A percentile compares a stretch with the other conserved stretches of the same genome.
Evolutionary conservation across 139 green algal species (phyloP).

Genomic region (Chlorella vulgaris): DNA sequence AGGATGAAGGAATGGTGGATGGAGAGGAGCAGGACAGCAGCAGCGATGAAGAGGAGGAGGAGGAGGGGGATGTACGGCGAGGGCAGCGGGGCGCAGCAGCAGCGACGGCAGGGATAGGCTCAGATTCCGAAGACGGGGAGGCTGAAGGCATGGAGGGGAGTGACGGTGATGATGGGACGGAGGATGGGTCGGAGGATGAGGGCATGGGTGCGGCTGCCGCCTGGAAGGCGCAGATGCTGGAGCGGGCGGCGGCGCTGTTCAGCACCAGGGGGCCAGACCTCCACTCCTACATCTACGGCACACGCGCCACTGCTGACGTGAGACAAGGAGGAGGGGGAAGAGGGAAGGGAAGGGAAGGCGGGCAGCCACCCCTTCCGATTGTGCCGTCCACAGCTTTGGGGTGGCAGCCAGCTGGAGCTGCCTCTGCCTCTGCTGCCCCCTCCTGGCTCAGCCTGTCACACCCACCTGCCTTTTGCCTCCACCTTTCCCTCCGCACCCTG

Average conservation of each 20-base stretch:
- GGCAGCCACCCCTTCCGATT: neutral
- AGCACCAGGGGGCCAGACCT: conserved; percentile 52
- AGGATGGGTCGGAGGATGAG: too few species aligned
- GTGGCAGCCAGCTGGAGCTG: too few species aligned
- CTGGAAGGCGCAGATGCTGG: conserved; percentile 69
- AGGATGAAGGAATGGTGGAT: conserved; percentile 2
- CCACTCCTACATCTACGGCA: conserved; percentile 62
- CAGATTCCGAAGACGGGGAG: neutral
- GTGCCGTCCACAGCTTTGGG: too few species aligned
- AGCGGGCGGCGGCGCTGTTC: conserved; percentile 54
- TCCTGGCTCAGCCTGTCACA: too few species aligned
- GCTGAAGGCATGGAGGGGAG: conserved; percentile 26
- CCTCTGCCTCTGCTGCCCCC: too few species aligned
- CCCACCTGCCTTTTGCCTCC: neutral
- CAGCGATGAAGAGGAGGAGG: conserved; percentile 9
- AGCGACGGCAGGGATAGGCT: conserved; percentile 9
- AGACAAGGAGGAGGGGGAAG: neutral
- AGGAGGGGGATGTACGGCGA: conserved; percentile 31
- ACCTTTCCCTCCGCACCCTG: too few species aligned
- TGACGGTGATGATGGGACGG: neutral
- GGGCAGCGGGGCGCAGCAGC: conserved; percentile 18
- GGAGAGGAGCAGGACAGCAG: conserved; percentile 13
- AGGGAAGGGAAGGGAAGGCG: neutral
- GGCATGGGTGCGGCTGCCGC: conserved; percentile 48
- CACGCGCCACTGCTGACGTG: conserved; percentile 9